phyloP scores from a whole-genome alignment of 164 flowering plant species.

The Chloranthus sessilifolius region DNA sequence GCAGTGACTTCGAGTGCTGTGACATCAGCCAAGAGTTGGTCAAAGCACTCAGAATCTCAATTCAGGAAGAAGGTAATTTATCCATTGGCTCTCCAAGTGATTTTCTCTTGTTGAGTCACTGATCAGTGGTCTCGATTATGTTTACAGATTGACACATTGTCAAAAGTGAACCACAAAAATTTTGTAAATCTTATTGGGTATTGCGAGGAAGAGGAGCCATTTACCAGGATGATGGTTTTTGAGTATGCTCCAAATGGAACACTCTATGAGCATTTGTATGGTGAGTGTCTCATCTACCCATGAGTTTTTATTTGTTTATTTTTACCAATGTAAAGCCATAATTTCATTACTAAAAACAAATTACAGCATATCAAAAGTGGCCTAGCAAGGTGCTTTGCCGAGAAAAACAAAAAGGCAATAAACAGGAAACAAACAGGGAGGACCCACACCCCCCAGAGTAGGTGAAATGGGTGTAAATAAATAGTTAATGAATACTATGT shows the following conservation, averaged over 20 bases:
- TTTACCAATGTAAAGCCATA: too few relatives aligned
- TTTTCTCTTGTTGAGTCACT: constrained; percentile 1
- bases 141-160: constrained; percentile 53
- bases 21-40: constrained; percentile 48
- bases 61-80: constrained; percentile 58
- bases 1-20: constrained; percentile 47
- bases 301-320: too few relatives aligned
- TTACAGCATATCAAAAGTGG: too few relatives aligned
- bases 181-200: constrained; percentile 66
- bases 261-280: constrained; percentile 72
- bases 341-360: too few relatives aligned
- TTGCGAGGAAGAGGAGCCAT: constrained; percentile 63
- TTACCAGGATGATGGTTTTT: constrained; percentile 76
- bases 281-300: constrained; percentile 32
- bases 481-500: too few relatives aligned
- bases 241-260: constrained; percentile 86
- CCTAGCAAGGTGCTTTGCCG: too few relatives aligned
- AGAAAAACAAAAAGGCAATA: too few relatives aligned
- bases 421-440: too few relatives aligned
- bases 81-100: not conserved
- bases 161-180: constrained; percentile 69
- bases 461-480: too few relatives aligned
- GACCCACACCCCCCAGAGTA: too few relatives aligned
- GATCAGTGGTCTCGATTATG: constrained; percentile 2
- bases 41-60: constrained; percentile 40